These are phyloP conservation scores for Coniochaeta ligniaria DNA, from an alignment of 2,329 filamentous ascomycete genomes.

Conservation along the genomic window DNA sequence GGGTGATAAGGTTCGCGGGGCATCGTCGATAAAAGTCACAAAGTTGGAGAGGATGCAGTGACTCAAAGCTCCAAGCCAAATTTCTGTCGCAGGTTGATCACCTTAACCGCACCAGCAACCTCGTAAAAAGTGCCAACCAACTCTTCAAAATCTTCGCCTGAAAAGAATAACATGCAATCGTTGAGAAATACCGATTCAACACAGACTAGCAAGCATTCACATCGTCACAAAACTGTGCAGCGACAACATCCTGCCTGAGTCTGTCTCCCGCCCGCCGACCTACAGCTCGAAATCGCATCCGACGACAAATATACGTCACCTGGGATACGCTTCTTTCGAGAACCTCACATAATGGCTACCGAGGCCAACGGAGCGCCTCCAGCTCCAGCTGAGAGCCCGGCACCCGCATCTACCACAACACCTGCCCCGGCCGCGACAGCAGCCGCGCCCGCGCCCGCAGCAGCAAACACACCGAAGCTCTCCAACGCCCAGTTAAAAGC, in stretches of 20 bases:
- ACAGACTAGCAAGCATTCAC: not conserved
- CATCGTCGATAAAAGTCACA: not conserved
- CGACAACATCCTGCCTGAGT: not conserved
- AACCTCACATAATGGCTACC: constrained; percentile 11
- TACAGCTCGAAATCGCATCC: not conserved
- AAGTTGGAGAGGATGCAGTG: not conserved
- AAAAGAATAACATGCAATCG: not conserved
- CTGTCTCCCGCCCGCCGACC: not conserved
- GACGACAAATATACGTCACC: not conserved
- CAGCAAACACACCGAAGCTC: constrained; percentile 41
- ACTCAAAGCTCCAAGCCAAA: not conserved
- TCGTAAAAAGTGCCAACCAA: not conserved
- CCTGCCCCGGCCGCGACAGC: constrained; percentile 8
- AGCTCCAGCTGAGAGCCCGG: constrained; percentile 5
- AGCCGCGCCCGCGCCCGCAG: constrained; percentile 14
- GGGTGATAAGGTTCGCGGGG: not conserved
- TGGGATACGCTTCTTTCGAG: not conserved
- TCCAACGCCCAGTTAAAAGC: constrained; percentile 80
- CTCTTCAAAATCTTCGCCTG: not conserved
- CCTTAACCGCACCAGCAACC: not conserved
- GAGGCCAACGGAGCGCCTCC: constrained; percentile 10
- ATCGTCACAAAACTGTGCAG: not conserved
- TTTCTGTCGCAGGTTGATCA: not conserved
- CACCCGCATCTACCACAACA: not conserved
- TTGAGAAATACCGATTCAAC: not conserved